Conservation (phyloP, 257 asterid species). For the Fraxinus quadrangulata region DNA sequence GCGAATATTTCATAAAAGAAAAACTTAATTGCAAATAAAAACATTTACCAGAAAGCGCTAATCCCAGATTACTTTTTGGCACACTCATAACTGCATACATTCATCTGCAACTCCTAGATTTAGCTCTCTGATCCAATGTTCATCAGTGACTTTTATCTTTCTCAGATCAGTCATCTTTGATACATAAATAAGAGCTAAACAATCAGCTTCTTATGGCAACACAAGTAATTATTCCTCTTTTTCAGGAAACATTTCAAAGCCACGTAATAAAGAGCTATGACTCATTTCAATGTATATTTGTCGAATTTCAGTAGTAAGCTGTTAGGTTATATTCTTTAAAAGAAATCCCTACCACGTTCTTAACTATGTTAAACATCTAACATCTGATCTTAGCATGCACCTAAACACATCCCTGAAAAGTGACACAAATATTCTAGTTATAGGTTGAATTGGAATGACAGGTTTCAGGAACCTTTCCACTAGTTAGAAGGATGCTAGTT, state of each 20-base stretch:
- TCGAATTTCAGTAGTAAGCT: background rate
- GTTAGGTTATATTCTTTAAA: slow-evolving; percentile 9
- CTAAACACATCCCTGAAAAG: background rate
- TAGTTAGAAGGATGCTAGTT: background rate
- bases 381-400: slow-evolving; percentile 3
- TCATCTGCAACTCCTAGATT: slow-evolving; percentile 14
- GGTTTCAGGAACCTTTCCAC: slow-evolving; percentile 20
- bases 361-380: background rate
- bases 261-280: background rate
- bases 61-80: slow-evolving; percentile 13
- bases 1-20: slow-evolving; percentile 13
- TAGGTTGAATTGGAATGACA: slow-evolving; percentile 7
- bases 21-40: slow-evolving; percentile 19
- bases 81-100: slow-evolving; percentile 6
- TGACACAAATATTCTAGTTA: background rate
- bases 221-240: background rate
- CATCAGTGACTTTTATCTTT: background rate
- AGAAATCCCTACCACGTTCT: slow-evolving; percentile 9
- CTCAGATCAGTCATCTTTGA: background rate
- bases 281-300: slow-evolving; percentile 8
- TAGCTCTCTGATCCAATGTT: background rate
- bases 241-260: slow-evolving; percentile 10
- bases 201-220: slow-evolving; percentile 20
- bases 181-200: slow-evolving; percentile 4
- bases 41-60: slow-evolving; percentile 11